Base-by-base conservation (phyloP, 2,329 filamentous ascomycete species). In the Neonectria punicea region DNA sequence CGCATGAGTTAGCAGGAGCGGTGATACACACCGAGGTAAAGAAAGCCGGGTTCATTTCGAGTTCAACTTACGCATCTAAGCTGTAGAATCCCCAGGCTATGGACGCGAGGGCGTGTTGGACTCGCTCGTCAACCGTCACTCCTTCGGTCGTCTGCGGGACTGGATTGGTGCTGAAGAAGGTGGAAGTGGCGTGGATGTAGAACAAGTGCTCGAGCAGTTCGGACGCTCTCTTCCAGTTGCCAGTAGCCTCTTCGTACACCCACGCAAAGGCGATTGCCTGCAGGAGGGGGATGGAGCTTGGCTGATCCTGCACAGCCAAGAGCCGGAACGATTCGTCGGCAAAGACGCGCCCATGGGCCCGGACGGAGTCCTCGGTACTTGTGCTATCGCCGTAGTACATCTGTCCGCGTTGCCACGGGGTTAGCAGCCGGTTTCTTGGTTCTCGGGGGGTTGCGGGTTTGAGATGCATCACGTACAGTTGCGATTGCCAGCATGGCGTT, bases 81-180 rank as follows among this genome's bases (percentile, higher is more conserved):
- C 56, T 67, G 28, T 73, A 73, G 8, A 75, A 63, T 2, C 72
- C 73, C 69, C 71, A 74, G 5, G 63, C 22, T 5, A 71, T 69
- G 3, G 50, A 60, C 3, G 65, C 64, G 6, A 67, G 6, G 2
- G 68, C 71, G 5, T 50, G 41, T 18, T 68, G 61, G 11, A 58
- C 41, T 11, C 53, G 18, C 1, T 16, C 11, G 20, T 18, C 16
- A 13, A n/a, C 2, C 20, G 2, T 30, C 25, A 41, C 30, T 7
- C 25, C 46, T 18, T 49, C 46, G 14, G 6, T 14, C 3, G 22
- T 25, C 14, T 11, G 34, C 25, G 18, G 18, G 2, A 9, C 14
- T 2, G 22, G 22, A 1, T 46, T 5, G 22, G 13, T 10, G 3
- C 44, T 8, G 44, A 46, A 36, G 20, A 36, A 25, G 14, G 10